These are phyloP conservation scores for Vicia faba DNA, from an alignment of 306 rosid genomes.

Conservation along the genomic window DNA sequence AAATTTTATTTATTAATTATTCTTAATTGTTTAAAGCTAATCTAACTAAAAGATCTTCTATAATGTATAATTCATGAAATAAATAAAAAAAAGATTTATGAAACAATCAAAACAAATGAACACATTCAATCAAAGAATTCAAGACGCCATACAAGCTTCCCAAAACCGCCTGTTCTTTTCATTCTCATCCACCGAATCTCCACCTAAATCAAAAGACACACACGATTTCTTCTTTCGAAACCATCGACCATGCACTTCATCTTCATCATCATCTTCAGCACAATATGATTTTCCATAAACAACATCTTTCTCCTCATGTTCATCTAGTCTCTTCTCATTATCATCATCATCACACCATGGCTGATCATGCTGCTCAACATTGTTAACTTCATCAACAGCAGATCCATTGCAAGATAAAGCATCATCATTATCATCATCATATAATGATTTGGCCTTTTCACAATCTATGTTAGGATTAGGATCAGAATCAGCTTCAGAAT, in stretches of 20 bases:
- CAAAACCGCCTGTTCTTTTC: constrained; percentile 83
- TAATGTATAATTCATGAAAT: no score
- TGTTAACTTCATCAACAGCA: constrained; percentile 29
- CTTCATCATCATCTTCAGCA: constrained; percentile 34
- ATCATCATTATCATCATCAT: constrained; percentile 44
- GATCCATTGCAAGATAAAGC: constrained; percentile 65
- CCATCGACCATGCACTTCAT: constrained; percentile 26
- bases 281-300: constrained; percentile 37
- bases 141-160: constrained; percentile 95
- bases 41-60: no score
- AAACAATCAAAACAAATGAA: background rate
- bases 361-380: background rate
- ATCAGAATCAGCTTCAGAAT: constrained; percentile 60
- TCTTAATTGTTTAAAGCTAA: background rate
- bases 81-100: background rate
- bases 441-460: constrained; percentile 27
- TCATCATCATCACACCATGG: background rate
- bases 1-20: no score
- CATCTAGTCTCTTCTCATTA: background rate
- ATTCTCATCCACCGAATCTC: constrained; percentile 62
- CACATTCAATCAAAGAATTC: background rate
- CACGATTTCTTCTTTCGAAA: constrained; percentile 38
- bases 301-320: constrained; percentile 11
- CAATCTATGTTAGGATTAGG: background rate
- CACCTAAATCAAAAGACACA: constrained; percentile 60